Base-by-base conservation (phyloP, 2,329 filamentous ascomycete genomes). In the Ophiostoma perfectum region DNA sequence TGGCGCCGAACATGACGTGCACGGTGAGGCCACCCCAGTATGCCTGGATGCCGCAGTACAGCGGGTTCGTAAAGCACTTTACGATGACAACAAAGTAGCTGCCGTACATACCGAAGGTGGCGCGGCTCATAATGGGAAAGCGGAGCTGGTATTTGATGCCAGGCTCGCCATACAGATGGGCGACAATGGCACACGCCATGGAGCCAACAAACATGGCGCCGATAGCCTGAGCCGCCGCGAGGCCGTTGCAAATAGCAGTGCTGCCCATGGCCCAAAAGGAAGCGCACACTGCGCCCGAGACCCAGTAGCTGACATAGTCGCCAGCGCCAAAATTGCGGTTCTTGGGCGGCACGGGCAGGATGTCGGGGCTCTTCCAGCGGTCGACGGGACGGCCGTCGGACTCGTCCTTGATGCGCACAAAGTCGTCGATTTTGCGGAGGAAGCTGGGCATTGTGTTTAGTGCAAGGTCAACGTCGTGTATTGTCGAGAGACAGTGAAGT, bases 61-160 rank as follows among this genome's bases (percentile, higher is more conserved):
- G 67, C 60, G 75, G 73, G 49, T 72, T 74, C 41, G 71, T 69
- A 62, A 75, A 75, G 45, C 71, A 72, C 68, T 73, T 73, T 6
- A 74, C 68, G 65, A 72, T 70, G 36, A 74, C 70, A 45, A 74
- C 73, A 71, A 75, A 75, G 64, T 74, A 75, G 3, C 66, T 70
- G 39, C 74, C 74, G 64, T 74, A 74, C 70, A 75, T 74, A 11
- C 74, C 74, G 69, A 74, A 75, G 18, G 73, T 72, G 2, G 73
- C 72, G 47, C 74, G 71, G 66, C 71, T 73, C 71, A 75, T 74
- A 70, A 75, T 73, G 5, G 73, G 72, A 47, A 75, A 75, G 39
- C 74, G 73, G 8, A 75, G 62, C 67, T 74, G 70, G 66, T 75
- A 75, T 18, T 47, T 65, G 11, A 65, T 47, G 44, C 64, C 64